phyloP scores from a whole-genome alignment of 352 stramenopile species.

The Lagenidium giganteum region DNA sequence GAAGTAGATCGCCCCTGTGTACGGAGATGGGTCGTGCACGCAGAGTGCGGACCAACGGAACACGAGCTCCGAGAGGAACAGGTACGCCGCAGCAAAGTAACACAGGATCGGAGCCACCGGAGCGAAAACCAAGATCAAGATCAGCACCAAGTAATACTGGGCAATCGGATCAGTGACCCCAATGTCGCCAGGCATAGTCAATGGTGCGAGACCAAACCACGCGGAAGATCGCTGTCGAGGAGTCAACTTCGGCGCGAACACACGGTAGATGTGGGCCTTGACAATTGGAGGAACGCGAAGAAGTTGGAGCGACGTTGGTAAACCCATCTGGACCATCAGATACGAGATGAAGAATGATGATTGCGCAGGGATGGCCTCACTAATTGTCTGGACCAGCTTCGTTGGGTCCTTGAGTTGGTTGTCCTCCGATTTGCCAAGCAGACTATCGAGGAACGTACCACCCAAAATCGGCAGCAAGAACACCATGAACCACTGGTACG shows the following conservation, averaged over 20 bases:
- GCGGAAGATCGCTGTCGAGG: slow-evolving; percentile 56
- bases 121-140: slow-evolving; percentile 74
- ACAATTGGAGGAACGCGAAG: slow-evolving; percentile 68
- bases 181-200: slow-evolving; percentile 59
- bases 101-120: slow-evolving; percentile 71
- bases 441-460: slow-evolving; percentile 66
- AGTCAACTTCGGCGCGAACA: slow-evolving; percentile 75
- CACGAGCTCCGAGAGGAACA: slow-evolving; percentile 70
- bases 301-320: slow-evolving; percentile 57
- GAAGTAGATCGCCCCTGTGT: slow-evolving; percentile 67
- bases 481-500: slow-evolving; percentile 80
- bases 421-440: slow-evolving; percentile 44
- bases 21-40: slow-evolving; percentile 61
- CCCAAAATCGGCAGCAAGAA: slow-evolving; percentile 82
- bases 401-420: slow-evolving; percentile 17
- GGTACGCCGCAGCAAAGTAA: slow-evolving; percentile 70
- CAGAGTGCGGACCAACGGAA: slow-evolving; percentile 73
- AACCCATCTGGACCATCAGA: slow-evolving; percentile 67
- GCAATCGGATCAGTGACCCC: slow-evolving; percentile 46
- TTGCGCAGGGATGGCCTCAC: slow-evolving; percentile 58
- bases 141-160: slow-evolving; percentile 70
- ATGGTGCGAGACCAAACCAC: slow-evolving; percentile 64
- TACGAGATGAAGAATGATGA: slow-evolving; percentile 82
- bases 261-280: slow-evolving; percentile 74
- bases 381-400: slow-evolving; percentile 44